Conservation (phyloP, 2,329 filamentous ascomycete species). For the Fusarium pseudograminearum region DNA sequence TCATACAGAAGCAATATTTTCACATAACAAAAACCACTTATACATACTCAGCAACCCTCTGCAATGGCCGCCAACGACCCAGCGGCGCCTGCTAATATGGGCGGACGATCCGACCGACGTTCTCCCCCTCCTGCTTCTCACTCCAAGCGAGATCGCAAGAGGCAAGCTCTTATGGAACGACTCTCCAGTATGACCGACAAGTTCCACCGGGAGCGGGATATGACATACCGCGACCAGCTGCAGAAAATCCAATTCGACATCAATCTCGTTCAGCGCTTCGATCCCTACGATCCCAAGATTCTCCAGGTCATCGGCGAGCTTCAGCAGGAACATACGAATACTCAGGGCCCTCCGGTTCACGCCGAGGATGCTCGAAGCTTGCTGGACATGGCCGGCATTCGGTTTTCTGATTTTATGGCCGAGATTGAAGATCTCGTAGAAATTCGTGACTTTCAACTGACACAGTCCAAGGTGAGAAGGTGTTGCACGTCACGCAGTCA, state of each 20-base stretch:
- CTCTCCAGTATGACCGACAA: conserved; percentile 80
- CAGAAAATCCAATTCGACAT: conserved; percentile 94
- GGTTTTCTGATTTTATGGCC: conserved; percentile 86
- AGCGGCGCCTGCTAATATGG: conserved; percentile 50
- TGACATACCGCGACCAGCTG: conserved; percentile 88
- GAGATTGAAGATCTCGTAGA: conserved; percentile 91
- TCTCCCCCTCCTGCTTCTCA: conserved; percentile 58
- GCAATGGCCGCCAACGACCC: conserved; percentile 58
- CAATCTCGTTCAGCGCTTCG: conserved; percentile 84
- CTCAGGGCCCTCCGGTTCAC: conserved; percentile 55
- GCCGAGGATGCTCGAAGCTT: conserved; percentile 65
- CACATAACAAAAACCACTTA: not conserved
- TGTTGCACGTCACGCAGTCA: conserved; percentile 5
- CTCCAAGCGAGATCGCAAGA: conserved; percentile 92
- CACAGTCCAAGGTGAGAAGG: conserved; percentile 78
- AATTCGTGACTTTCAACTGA: conserved; percentile 84
- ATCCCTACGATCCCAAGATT: conserved; percentile 79
- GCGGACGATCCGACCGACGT: conserved; percentile 53
- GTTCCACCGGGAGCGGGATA: conserved; percentile 84
- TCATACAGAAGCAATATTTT: not conserved
- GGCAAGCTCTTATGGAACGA: conserved; percentile 83
- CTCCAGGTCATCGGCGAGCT: conserved; percentile 78
- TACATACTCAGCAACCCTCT: conserved; percentile 9
- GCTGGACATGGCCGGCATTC: conserved; percentile 81
- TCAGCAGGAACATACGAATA: conserved; percentile 66